Conservation (phyloP, 352 stramenopile species). For the Globisporangium cystogenes region DNA sequence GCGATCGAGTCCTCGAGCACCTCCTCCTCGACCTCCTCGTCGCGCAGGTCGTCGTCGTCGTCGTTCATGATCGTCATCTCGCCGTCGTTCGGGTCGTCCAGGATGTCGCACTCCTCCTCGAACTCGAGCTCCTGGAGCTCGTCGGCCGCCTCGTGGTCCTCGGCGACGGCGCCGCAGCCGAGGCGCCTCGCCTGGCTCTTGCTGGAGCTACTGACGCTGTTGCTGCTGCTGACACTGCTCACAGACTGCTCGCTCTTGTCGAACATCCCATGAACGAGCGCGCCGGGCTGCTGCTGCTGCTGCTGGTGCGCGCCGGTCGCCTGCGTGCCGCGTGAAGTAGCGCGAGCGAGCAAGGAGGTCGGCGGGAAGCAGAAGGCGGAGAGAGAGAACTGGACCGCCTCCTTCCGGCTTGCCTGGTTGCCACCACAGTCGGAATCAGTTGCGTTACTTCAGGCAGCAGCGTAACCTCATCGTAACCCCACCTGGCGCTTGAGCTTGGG, state of each 20-base stretch:
- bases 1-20: slow-evolving; percentile 70
- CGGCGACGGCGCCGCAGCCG: slow-evolving; percentile 14
- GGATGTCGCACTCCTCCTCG: slow-evolving; percentile 39
- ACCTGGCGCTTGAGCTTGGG: too few relatives aligned
- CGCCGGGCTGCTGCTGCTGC: too few relatives aligned
- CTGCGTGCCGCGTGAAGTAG: background rate
- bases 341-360: background rate
- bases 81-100: slow-evolving; percentile 37
- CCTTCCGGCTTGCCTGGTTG: background rate
- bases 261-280: slow-evolving; percentile 41
- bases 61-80: slow-evolving; percentile 74
- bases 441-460: background rate
- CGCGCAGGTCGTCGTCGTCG: slow-evolving; percentile 36
- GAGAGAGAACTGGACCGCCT: background rate
- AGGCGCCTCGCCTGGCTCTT: background rate
- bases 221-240: slow-evolving; percentile 10
- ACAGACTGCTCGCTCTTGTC: slow-evolving; percentile 21
- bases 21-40: slow-evolving; percentile 42
- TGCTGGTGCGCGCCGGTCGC: background rate
- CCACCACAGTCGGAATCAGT: background rate
- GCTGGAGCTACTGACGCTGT: slow-evolving; percentile 15
- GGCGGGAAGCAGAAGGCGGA: background rate
- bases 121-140: slow-evolving; percentile 17
- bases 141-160: slow-evolving; percentile 1
- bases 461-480: background rate